Evolutionary conservation across 192 early-diverging fungal species (phyloP).

Genomic region (Dissophora ornata): DNA sequence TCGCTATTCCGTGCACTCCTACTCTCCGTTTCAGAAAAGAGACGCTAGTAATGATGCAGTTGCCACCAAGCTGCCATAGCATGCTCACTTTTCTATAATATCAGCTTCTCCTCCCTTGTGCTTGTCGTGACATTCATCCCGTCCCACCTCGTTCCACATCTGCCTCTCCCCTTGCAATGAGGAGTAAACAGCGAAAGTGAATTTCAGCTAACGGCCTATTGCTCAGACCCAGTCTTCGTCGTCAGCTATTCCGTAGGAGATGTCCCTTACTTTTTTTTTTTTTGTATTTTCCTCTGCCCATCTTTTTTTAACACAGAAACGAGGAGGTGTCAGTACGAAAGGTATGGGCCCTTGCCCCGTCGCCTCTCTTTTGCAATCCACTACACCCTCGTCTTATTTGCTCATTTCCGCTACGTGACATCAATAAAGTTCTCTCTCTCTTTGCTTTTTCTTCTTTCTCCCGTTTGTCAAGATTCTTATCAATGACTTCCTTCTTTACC

Average conservation of each 20-base stretch:
- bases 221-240: background rate
- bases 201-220: constrained; percentile 22
- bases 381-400: too few relatives aligned
- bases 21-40: too few relatives aligned
- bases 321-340: constrained; percentile 13
- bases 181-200: background rate
- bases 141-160: constrained; percentile 6
- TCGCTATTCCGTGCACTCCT: too few relatives aligned
- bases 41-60: too few relatives aligned
- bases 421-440: too few relatives aligned
- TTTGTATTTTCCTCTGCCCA: background rate
- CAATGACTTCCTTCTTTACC: constrained; percentile 1
- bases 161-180: constrained; percentile 9
- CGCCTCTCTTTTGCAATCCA: background rate
- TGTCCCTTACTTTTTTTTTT: constrained; percentile 13
- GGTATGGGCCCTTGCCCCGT: background rate
- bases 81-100: background rate
- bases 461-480: too few relatives aligned
- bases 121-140: constrained; percentile 1
- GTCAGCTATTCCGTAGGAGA: background rate
- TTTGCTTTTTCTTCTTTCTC: background rate
- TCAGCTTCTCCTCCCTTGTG: background rate
- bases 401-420: background rate
- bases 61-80: constrained; percentile 3
- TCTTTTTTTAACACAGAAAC: constrained; percentile 8